Conservation (phyloP, 495 filamentous ascomycete genomes). For the Aspergillus affinis region DNA sequence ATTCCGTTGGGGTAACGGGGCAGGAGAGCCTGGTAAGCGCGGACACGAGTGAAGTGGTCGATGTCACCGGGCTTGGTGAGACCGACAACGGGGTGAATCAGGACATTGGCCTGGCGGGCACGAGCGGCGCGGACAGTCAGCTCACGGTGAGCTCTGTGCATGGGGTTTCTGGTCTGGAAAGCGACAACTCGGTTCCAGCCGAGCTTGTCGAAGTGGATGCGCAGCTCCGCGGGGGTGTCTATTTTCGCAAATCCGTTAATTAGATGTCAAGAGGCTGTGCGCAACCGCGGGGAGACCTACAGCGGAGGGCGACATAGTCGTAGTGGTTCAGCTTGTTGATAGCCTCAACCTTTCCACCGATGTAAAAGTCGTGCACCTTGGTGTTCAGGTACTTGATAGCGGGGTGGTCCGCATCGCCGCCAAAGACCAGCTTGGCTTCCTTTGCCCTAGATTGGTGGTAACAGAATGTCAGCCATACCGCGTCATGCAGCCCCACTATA, state of each 20-base stretch:
- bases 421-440: slow-evolving; percentile 93
- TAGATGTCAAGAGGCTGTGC: not conserved
- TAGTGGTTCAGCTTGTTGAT: slow-evolving; percentile 95
- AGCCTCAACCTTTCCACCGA: slow-evolving; percentile 93
- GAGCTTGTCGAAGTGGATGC: slow-evolving; percentile 97
- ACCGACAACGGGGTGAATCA: slow-evolving; percentile 98
- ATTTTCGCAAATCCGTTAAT: slow-evolving; percentile 15
- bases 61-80: slow-evolving; percentile 98
- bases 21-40: slow-evolving; percentile 95
- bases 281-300: slow-evolving; percentile 48
- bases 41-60: slow-evolving; percentile 98
- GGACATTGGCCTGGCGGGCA: slow-evolving; percentile 92
- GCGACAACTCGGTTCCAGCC: slow-evolving; percentile 96
- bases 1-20: slow-evolving; percentile 99
- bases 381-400: slow-evolving; percentile 85
- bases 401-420: slow-evolving; percentile 89
- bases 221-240: slow-evolving; percentile 94
- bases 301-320: slow-evolving; percentile 95
- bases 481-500: slow-evolving; percentile 34
- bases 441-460: slow-evolving; percentile 59
- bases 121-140: slow-evolving; percentile 95
- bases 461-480: slow-evolving; percentile 24
- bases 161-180: slow-evolving; percentile 98
- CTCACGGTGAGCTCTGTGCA: slow-evolving; percentile 98
- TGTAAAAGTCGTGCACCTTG: slow-evolving; percentile 80